A percentile compares a stretch with the other conserved stretches of the same genome.
phyloP scores from a whole-genome alignment of 2,329 filamentous ascomycete species.

The Byssoonygena ceratinophila region DNA sequence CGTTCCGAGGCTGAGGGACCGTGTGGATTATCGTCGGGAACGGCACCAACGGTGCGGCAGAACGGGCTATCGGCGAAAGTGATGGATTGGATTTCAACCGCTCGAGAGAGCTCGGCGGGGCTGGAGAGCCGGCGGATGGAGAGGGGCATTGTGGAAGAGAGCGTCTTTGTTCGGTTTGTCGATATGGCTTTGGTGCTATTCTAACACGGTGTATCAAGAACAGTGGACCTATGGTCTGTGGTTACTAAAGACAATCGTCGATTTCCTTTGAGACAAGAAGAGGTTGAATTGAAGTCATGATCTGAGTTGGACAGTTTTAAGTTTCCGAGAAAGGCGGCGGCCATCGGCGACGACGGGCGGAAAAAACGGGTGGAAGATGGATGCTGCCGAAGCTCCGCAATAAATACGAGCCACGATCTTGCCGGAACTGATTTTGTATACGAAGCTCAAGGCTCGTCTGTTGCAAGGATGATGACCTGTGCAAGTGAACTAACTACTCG shows the following conservation, averaged over 20 bases:
- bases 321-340: too few relatives aligned
- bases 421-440: too few relatives aligned
- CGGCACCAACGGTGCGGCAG: slow-evolving; percentile 11
- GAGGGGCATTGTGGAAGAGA: slow-evolving; percentile 7
- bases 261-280: too few relatives aligned
- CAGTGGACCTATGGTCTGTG: neutral
- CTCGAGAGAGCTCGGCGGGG: slow-evolving; percentile 10
- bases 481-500: neutral
- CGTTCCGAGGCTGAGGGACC: slow-evolving; percentile 1
- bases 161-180: neutral
- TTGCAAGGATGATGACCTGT: neutral
- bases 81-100: slow-evolving; percentile 10
- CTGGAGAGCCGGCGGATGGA: slow-evolving; percentile 11
- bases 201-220: neutral
- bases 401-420: neutral
- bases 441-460: neutral
- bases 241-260: too few relatives aligned
- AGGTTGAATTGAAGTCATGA: neutral
- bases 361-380: neutral
- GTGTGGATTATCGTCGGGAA: slow-evolving; percentile 5
- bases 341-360: neutral
- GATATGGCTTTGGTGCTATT: neutral
- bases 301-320: neutral
- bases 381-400: neutral
- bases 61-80: slow-evolving; percentile 10